Evolutionary conservation across 176 grass and related monocot genomes (phyloP).

Genomic region (Cocos nucifera): DNA sequence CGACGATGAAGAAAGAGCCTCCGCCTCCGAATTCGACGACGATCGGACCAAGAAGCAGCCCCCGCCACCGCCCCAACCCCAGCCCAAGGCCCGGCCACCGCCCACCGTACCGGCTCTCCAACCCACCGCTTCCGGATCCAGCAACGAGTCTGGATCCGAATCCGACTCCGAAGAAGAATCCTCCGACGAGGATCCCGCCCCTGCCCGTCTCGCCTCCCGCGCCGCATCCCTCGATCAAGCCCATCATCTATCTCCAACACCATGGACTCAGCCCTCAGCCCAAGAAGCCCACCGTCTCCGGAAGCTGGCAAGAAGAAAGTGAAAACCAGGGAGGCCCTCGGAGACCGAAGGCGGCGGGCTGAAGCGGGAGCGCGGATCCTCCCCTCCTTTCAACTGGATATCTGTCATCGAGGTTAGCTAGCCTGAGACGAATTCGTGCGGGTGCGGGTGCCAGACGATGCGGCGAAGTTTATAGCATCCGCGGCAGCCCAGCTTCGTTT

Average conservation of each 20-base stretch:
- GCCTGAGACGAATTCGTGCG: too few relatives aligned
- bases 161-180: too few relatives aligned
- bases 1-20: conserved; percentile 5
- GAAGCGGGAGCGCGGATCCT: too few relatives aligned
- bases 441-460: too few relatives aligned
- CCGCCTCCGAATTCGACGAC: conserved; percentile 21
- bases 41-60: background rate
- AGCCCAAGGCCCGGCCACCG: background rate
- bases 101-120: too few relatives aligned
- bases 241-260: conserved; percentile 39
- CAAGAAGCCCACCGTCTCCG: conserved; percentile 4
- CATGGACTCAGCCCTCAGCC: conserved; percentile 30
- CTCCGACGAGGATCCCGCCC: too few relatives aligned
- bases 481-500: conserved; percentile 38
- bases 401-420: too few relatives aligned
- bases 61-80: background rate
- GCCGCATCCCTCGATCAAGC: conserved; percentile 43
- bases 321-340: conserved; percentile 3
- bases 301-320: conserved; percentile 39
- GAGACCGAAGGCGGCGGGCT: background rate
- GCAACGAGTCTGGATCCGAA: too few relatives aligned
- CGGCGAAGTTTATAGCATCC: conserved; percentile 19
- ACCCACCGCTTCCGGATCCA: too few relatives aligned
- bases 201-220: conserved; percentile 20
- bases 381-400: too few relatives aligned